A percentile compares a stretch with the other conserved stretches of the same genome.
Conservation (phyloP, 192 early-diverging fungal species). For the Backusella tarrabulga region DNA sequence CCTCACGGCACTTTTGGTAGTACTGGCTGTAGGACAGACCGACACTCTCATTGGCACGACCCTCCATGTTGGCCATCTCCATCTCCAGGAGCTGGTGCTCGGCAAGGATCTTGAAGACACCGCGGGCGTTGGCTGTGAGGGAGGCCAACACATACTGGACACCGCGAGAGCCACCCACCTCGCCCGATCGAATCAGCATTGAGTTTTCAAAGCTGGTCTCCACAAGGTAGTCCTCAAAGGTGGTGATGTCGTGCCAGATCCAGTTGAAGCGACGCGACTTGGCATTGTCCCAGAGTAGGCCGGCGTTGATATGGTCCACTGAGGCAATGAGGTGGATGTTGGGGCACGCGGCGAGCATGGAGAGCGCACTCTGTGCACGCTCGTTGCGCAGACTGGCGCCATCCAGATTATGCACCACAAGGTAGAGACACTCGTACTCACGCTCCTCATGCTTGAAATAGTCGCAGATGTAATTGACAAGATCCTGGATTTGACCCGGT, state of each 20-base stretch:
- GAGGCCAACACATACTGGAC: constrained; percentile 79
- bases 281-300: constrained; percentile 85
- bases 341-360: constrained; percentile 62
- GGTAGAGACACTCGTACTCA: constrained; percentile 52
- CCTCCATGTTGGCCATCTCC: constrained; percentile 34
- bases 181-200: constrained; percentile 50
- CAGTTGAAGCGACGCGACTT: constrained; percentile 70
- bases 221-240: constrained; percentile 73
- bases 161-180: constrained; percentile 62
- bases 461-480: constrained; percentile 59
- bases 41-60: constrained; percentile 25
- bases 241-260: constrained; percentile 92
- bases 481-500: constrained; percentile 57
- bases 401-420: constrained; percentile 91
- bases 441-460: constrained; percentile 60
- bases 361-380: constrained; percentile 63
- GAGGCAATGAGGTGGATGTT: constrained; percentile 80
- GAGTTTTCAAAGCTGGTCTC: constrained; percentile 88
- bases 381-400: constrained; percentile 71
- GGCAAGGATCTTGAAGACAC: constrained; percentile 82
- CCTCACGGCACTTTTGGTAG: constrained; percentile 73
- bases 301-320: constrained; percentile 89
- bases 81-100: constrained; percentile 70
- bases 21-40: constrained; percentile 68
- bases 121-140: constrained; percentile 81